Evolutionary conservation across 768 basidiomycete genomes (phyloP).

Genomic region (Piloderma croceum): DNA sequence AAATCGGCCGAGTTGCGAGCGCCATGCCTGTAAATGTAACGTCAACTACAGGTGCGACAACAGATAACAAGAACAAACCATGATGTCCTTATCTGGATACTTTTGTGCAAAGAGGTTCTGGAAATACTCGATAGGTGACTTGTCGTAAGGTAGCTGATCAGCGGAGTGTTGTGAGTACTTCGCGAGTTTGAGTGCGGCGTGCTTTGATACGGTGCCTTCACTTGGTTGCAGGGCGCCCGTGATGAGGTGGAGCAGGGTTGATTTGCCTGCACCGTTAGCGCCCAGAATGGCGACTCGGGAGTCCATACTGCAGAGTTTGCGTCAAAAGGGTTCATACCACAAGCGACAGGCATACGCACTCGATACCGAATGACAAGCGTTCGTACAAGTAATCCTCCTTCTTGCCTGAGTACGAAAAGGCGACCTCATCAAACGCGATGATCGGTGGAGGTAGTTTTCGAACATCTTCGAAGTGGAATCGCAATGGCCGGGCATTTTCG

Average conservation of each 20-base stretch:
- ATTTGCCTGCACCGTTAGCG: conserved; percentile 93
- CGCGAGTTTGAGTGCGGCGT: conserved; percentile 85
- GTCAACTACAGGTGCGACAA: conserved; percentile 9
- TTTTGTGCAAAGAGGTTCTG: conserved; percentile 71
- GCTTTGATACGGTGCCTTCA: conserved; percentile 86
- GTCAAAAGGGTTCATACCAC: neutral
- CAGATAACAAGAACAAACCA: conserved; percentile 30
- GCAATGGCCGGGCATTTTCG: conserved; percentile 63
- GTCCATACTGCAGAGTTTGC: conserved; percentile 61
- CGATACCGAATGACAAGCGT: conserved; percentile 93
- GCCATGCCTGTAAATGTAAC: conserved; percentile 64
- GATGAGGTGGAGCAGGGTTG: conserved; percentile 86
- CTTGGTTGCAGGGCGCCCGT: conserved; percentile 73
- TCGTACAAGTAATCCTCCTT: conserved; percentile 84
- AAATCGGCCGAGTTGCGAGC: conserved; percentile 91
- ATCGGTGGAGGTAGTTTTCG: conserved; percentile 92
- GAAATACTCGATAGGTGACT: conserved; percentile 90
- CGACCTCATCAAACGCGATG: conserved; percentile 91
- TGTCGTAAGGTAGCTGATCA: conserved; percentile 94
- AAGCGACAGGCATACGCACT: conserved; percentile 53
- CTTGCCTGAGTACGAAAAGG: conserved; percentile 92
- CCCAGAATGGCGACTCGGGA: conserved; percentile 94
- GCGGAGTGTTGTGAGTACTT: conserved; percentile 99
- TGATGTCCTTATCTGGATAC: conserved; percentile 90
- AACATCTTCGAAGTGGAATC: conserved; percentile 96